Evolutionary conservation across 2,329 filamentous ascomycete genomes (phyloP).

Genomic region (Diplodia seriata): DNA sequence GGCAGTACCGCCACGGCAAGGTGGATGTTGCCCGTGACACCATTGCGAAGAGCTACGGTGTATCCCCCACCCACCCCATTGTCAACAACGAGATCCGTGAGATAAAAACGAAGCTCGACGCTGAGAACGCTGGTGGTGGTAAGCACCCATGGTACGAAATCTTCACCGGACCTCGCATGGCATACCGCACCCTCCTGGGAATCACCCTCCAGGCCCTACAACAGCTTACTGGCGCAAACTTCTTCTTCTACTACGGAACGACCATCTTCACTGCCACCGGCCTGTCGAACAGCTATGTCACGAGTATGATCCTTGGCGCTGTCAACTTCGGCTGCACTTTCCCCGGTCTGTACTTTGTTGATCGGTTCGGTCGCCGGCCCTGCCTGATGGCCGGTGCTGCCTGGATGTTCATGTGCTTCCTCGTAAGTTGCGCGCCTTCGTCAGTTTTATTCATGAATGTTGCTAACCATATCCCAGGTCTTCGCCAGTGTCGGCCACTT

Average conservation of each 20-base stretch:
- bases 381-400: slow-evolving; percentile 55
- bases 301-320: slow-evolving; percentile 56
- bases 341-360: slow-evolving; percentile 56
- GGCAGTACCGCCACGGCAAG: slow-evolving; percentile 64
- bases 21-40: slow-evolving; percentile 59
- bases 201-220: slow-evolving; percentile 77
- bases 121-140: slow-evolving; percentile 53
- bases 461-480: slow-evolving; percentile 42
- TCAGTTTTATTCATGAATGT: too few species aligned
- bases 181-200: slow-evolving; percentile 68
- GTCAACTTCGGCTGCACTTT: slow-evolving; percentile 59
- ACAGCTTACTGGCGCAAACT: slow-evolving; percentile 66
- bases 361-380: slow-evolving; percentile 57
- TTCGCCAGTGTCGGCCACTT: slow-evolving; percentile 54
- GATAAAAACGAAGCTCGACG: slow-evolving; percentile 63
- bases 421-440: slow-evolving; percentile 44
- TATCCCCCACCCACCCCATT: slow-evolving; percentile 61
- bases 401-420: slow-evolving; percentile 62
- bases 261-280: slow-evolving; percentile 38
- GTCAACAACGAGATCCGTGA: slow-evolving; percentile 61
- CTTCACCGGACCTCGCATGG: slow-evolving; percentile 70
- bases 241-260: slow-evolving; percentile 52
- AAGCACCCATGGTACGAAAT: slow-evolving; percentile 71
- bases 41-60: slow-evolving; percentile 62
- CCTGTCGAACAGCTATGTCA: slow-evolving; percentile 50